Percentiles rank a stretch among this genome's conserved stretches.
These are phyloP conservation scores for Ceratopteris richardii DNA, from an alignment of 75 land plant genomes.

Conservation along the genomic window DNA sequence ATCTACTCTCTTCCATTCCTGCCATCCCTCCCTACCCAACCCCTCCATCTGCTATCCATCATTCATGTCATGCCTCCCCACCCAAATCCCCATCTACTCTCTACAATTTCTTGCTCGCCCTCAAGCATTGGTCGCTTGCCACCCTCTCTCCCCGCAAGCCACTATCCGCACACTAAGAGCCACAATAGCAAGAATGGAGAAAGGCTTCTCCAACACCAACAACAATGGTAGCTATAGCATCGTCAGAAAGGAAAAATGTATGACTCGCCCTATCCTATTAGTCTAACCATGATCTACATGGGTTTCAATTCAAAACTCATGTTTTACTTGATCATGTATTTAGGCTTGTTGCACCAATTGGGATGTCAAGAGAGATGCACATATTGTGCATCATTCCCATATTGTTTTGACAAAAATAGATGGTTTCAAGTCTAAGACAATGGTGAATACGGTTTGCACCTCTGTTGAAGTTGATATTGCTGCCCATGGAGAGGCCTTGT, in stretches of 20 bases:
- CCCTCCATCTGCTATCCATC: too few species aligned
- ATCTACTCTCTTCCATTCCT: too few species aligned
- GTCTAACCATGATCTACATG: conserved; percentile 98
- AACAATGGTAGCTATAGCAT: conserved; percentile 15
- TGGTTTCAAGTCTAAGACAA: conserved; percentile 40
- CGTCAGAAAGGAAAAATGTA: conserved; percentile 74
- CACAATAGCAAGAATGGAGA: conserved; percentile 51
- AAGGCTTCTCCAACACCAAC: conserved; percentile 8
- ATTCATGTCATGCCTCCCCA: too few species aligned
- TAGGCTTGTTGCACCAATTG: conserved; percentile 68
- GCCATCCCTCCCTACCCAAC: too few species aligned
- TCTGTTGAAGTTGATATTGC: conserved; percentile 85
- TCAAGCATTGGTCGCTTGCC: too few species aligned
- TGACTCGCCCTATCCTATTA: conserved; percentile 94
- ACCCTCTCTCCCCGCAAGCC: too few species aligned
- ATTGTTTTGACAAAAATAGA: conserved; percentile 63
- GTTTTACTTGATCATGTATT: conserved; percentile 52
- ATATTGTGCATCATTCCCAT: conserved; percentile 83
- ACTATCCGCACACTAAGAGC: too few species aligned
- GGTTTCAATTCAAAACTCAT: conserved; percentile 86
- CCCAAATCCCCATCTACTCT: too few species aligned
- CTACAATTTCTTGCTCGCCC: too few species aligned
- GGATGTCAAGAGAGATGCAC: conserved; percentile 65
- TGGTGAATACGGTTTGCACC: conserved; percentile 81
- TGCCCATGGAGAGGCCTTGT: conserved; percentile 89